phyloP scores from a whole-genome alignment of 164 flowering plant genomes.

The Stephania yunnanensis region DNA sequence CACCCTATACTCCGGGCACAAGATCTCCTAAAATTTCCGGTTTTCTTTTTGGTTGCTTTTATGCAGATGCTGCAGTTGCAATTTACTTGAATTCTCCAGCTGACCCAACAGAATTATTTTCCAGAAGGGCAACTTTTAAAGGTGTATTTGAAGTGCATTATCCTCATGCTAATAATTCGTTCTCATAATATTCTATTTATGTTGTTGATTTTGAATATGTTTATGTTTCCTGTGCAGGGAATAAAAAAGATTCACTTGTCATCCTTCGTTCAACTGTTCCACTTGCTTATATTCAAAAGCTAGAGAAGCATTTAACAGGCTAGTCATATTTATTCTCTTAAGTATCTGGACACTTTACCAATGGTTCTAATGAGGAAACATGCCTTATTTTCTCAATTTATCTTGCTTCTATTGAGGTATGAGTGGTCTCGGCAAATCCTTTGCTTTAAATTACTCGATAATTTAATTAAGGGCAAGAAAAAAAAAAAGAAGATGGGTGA shows the following conservation, averaged over 20 bases:
- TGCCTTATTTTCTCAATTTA: background rate
- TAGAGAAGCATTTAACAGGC: conserved; percentile 65
- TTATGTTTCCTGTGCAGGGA: conserved; percentile 33
- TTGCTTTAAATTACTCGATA: background rate
- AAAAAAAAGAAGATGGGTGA: too few species aligned
- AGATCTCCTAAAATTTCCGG: background rate
- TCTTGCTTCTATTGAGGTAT: background rate
- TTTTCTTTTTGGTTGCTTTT: conserved; percentile 10
- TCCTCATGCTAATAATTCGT: background rate
- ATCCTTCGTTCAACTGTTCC: conserved; percentile 49
- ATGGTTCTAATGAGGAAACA: background rate
- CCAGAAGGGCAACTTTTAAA: conserved; percentile 46
- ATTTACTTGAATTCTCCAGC: conserved; percentile 34
- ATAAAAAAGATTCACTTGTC: conserved; percentile 45
- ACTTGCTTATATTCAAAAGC: conserved; percentile 38
- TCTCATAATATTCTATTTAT: background rate
- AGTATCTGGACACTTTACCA: conserved; percentile 1
- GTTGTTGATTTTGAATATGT: conserved; percentile 1
- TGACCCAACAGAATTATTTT: conserved; percentile 44
- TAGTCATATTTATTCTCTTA: conserved; percentile 16
- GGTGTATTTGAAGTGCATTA: conserved; percentile 29
- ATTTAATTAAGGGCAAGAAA: too few species aligned
- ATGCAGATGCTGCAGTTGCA: conserved; percentile 61
- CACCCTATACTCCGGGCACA: background rate
- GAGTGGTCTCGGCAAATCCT: background rate